Conservation (phyloP, 208 protist species). For the Trypanosoma vivax region DNA sequence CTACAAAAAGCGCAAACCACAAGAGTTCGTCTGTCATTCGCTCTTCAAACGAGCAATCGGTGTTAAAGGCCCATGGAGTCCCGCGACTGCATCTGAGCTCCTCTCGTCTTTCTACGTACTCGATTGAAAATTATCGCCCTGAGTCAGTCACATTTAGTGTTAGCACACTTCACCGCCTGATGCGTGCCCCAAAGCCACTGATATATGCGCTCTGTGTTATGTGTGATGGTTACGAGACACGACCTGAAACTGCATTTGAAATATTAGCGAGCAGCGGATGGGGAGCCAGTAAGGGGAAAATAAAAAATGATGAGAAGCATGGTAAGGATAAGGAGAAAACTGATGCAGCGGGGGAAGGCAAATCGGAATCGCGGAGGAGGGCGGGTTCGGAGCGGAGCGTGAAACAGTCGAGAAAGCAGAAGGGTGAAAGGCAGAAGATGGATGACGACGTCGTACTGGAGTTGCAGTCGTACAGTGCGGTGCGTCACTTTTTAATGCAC, state of each 20-base stretch:
- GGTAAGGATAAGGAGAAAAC: not conserved
- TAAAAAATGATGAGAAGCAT: not conserved
- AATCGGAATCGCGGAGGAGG: not conserved
- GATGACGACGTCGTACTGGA: not conserved
- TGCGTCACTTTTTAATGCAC: not conserved
- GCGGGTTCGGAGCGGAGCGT: not conserved
- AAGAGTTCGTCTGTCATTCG: not conserved
- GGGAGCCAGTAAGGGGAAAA: not conserved
- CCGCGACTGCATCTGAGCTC: conserved; percentile 10
- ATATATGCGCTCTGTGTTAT: conserved; percentile 56
- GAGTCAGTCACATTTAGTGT: conserved; percentile 66
- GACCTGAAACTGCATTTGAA: conserved; percentile 19
- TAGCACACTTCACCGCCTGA: conserved; percentile 70
- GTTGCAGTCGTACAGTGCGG: not conserved
- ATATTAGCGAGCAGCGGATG: not conserved
- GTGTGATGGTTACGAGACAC: conserved; percentile 36
- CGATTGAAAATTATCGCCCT: conserved; percentile 40
- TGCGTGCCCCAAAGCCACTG: conserved; percentile 58
- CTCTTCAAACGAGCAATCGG: not conserved
- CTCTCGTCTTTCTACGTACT: conserved; percentile 50
- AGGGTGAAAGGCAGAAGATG: not conserved
- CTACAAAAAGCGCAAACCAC: conserved; percentile 1
- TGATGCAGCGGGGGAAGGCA: not conserved
- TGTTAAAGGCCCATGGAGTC: not conserved
- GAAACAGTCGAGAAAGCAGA: not conserved